These are phyloP conservation scores for Quercus parvula DNA, from an alignment of 306 rosid genomes.

Conservation along the genomic window DNA sequence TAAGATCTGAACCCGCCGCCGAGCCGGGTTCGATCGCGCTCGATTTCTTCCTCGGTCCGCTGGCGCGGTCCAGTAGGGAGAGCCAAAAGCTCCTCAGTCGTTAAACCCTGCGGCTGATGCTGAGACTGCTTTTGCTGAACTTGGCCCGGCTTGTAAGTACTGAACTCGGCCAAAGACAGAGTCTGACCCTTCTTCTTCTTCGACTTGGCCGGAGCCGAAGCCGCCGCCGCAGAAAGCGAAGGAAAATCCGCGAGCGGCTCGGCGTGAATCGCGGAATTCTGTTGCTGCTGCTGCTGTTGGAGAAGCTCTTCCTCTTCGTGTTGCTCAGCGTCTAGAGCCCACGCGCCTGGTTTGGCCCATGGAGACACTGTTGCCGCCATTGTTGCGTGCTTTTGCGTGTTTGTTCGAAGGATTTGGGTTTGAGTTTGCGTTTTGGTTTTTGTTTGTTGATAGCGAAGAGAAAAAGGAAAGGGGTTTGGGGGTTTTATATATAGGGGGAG, in stretches of 20 bases:
- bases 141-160: slow-evolving; percentile 44
- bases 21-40: slow-evolving; percentile 39
- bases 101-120: slow-evolving; percentile 20
- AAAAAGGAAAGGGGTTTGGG: neutral
- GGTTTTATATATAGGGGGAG: neutral
- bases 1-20: slow-evolving; percentile 65
- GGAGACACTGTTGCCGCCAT: slow-evolving; percentile 95
- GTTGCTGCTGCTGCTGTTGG: slow-evolving; percentile 25
- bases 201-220: slow-evolving; percentile 36
- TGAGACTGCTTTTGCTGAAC: slow-evolving; percentile 27
- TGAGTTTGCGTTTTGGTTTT: slow-evolving; percentile 8
- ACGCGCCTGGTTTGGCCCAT: slow-evolving; percentile 94
- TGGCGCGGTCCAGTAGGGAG: slow-evolving; percentile 89
- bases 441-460: slow-evolving; percentile 12
- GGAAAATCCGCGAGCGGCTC: slow-evolving; percentile 66
- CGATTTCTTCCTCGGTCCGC: slow-evolving; percentile 89
- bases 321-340: slow-evolving; percentile 86
- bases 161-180: slow-evolving; percentile 56
- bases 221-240: slow-evolving; percentile 77
- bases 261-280: neutral
- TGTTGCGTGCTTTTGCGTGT: neutral
- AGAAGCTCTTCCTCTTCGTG: slow-evolving; percentile 73
- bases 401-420: neutral
- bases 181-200: slow-evolving; percentile 88
- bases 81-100: slow-evolving; percentile 43